A percentile compares a stretch with the other conserved stretches of the same genome.
phyloP scores from a whole-genome alignment of 1,139 yeast genomes.

The Taphrina sp. region DNA sequence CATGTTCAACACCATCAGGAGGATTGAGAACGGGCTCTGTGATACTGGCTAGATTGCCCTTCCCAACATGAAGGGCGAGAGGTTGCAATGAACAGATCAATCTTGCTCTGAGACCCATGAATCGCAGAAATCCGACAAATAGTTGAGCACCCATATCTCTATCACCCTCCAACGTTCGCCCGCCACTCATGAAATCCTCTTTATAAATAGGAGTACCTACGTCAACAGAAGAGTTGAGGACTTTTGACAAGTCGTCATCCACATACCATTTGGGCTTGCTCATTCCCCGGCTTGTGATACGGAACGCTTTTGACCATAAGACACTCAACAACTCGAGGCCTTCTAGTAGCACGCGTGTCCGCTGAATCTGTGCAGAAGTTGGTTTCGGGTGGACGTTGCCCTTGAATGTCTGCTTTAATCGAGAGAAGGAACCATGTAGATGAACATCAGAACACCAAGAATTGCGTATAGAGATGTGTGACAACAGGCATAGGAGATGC shows the following conservation, averaged over 20 bases:
- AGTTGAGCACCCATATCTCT: conserved; percentile 85
- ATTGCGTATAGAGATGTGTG: conserved; percentile 67
- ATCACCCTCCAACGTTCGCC: conserved; percentile 60
- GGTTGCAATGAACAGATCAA: conserved; percentile 82
- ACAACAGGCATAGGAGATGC: conserved; percentile 57
- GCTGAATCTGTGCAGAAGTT: conserved; percentile 47
- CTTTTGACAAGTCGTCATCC: conserved; percentile 38
- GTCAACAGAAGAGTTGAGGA: not conserved
- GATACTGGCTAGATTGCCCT: conserved; percentile 16
- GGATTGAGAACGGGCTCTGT: not conserved
- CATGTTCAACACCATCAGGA: too few species aligned
- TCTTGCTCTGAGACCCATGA: conserved; percentile 70
- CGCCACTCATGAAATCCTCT: conserved; percentile 48
- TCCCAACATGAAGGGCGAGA: conserved; percentile 59
- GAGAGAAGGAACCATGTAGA: conserved; percentile 47
- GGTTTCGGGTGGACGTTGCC: conserved; percentile 52
- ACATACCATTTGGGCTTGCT: conserved; percentile 29
- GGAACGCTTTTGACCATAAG: conserved; percentile 41
- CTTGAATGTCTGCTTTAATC: conserved; percentile 40
- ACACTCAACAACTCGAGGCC: conserved; percentile 65
- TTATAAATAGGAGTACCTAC: conserved; percentile 39
- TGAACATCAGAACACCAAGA: conserved; percentile 63
- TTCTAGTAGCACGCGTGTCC: conserved; percentile 71
- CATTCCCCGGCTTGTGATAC: conserved; percentile 37
- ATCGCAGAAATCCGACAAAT: conserved; percentile 70